A percentile compares a stretch with the other conserved stretches of the same genome.
Evolutionary conservation across 371 early-diverging fungal genomes (phyloP).

Genomic region (Rozella allomycis): DNA sequence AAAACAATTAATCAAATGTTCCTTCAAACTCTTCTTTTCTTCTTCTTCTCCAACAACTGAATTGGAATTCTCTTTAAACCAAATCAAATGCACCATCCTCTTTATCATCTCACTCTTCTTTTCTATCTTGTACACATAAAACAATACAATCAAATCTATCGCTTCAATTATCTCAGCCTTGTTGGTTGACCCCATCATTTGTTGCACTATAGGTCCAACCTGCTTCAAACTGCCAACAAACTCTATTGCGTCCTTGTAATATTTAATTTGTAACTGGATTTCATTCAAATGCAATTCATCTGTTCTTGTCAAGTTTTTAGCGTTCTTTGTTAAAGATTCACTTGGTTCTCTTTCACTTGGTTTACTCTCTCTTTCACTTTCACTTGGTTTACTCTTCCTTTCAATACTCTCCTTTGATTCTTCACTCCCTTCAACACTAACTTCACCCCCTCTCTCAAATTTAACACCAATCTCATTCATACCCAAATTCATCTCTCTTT

Average conservation of each 20-base stretch:
- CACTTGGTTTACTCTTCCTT: background rate
- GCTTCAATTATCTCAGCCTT: constrained; percentile 80
- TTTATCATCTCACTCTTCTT: constrained; percentile 52
- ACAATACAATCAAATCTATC: constrained; percentile 75
- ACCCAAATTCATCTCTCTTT: constrained; percentile 13
- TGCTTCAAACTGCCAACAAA: constrained; percentile 53
- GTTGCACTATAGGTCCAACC: constrained; percentile 41
- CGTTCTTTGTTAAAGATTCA: no score
- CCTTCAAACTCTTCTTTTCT: constrained; percentile 47
- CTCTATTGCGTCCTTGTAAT: constrained; percentile 59
- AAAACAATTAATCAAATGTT: constrained; percentile 53
- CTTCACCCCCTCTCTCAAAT: constrained; percentile 4
- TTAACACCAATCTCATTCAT: constrained; percentile 5
- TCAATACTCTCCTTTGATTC: constrained; percentile 2
- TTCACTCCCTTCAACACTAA: constrained; percentile 3
- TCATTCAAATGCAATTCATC: constrained; percentile 18
- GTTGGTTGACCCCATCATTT: constrained; percentile 60
- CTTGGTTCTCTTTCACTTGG: no score
- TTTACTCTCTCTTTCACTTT: background rate
- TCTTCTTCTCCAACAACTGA: no score
- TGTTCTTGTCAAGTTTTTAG: no score
- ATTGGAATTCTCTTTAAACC: constrained; percentile 58
- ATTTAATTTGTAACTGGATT: constrained; percentile 40
- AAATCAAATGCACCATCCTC: constrained; percentile 88
- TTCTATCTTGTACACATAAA: constrained; percentile 58